These are phyloP conservation scores for Caryopteris hybrid DNA, from an alignment of 305 asterid genomes.

Conservation along the genomic window DNA sequence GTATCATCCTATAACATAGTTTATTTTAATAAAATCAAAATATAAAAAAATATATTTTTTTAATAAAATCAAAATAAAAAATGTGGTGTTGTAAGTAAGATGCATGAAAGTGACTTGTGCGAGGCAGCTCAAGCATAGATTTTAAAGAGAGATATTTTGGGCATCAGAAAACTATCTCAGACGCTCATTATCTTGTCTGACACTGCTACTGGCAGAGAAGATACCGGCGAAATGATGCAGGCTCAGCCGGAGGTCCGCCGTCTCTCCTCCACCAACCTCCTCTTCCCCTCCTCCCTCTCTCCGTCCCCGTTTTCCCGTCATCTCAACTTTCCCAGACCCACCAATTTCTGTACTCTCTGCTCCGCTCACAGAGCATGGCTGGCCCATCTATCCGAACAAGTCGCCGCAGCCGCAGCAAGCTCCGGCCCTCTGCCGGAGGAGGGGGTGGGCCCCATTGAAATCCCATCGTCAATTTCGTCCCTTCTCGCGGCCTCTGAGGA, in stretches of 20 bases:
- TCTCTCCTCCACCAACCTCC: slow-evolving; percentile 34
- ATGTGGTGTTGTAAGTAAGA: too few species aligned
- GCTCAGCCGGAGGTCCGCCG: slow-evolving; percentile 34
- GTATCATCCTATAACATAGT: too few species aligned
- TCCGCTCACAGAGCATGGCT: slow-evolving; percentile 37
- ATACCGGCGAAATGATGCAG: slow-evolving; percentile 29
- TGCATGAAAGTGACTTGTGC: too few species aligned
- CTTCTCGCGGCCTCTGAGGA: slow-evolving; percentile 42
- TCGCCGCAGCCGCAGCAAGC: slow-evolving; percentile 14
- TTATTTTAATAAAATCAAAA: too few species aligned
- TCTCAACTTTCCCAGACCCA: too few species aligned
- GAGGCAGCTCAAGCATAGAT: too few species aligned
- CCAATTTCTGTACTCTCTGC: slow-evolving; percentile 23
- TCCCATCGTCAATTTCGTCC: slow-evolving; percentile 43
- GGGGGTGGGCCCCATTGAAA: slow-evolving; percentile 62
- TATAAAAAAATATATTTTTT: too few species aligned
- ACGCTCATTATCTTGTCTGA: not conserved
- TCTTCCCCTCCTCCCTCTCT: slow-evolving; percentile 24
- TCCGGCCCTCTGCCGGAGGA: slow-evolving; percentile 23
- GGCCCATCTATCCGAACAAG: slow-evolving; percentile 36
- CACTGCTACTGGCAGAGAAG: not conserved
- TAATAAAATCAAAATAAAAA: too few species aligned
- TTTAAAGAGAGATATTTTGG: not conserved
- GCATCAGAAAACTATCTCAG: not conserved
- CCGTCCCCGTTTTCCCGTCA: slow-evolving; percentile 13